These are phyloP conservation scores for Tylopilus felleus DNA, from an alignment of 768 basidiomycete species.

Conservation along the genomic window DNA sequence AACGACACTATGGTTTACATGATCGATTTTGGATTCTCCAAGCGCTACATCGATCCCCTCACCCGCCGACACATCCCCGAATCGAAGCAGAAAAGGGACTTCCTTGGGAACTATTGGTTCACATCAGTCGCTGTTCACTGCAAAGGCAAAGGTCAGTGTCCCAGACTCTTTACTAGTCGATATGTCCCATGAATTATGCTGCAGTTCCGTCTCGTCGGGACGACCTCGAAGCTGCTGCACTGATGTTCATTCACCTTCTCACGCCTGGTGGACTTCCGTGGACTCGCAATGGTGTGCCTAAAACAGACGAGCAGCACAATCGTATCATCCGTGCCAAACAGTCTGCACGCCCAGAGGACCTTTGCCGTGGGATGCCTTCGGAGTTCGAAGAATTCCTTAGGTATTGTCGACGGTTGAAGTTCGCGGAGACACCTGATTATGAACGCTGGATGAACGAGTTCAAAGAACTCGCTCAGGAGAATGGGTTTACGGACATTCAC, in stretches of 20 bases:
- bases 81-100: conserved; percentile 63
- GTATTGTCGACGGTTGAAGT: conserved; percentile 67
- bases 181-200: conserved; percentile 20
- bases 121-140: conserved; percentile 77
- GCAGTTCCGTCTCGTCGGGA: conserved; percentile 76
- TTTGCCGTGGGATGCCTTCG: conserved; percentile 64
- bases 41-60: conserved; percentile 64
- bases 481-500: conserved; percentile 56
- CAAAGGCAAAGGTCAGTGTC: conserved; percentile 58
- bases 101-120: conserved; percentile 86
- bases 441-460: conserved; percentile 63
- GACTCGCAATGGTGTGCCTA: conserved; percentile 80
- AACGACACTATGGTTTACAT: conserved; percentile 65
- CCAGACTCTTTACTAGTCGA: conserved; percentile 10
- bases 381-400: conserved; percentile 76
- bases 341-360: conserved; percentile 55
- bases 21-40: conserved; percentile 87
- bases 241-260: conserved; percentile 79
- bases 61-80: conserved; percentile 72
- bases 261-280: conserved; percentile 73
- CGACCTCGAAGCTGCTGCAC: conserved; percentile 71
- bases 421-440: conserved; percentile 69
- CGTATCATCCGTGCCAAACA: conserved; percentile 64
- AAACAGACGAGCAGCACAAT: conserved; percentile 60
- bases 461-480: conserved; percentile 52